phyloP scores from a whole-genome alignment of 2,329 filamentous ascomycete species.

The Chaetomium strumarium region DNA sequence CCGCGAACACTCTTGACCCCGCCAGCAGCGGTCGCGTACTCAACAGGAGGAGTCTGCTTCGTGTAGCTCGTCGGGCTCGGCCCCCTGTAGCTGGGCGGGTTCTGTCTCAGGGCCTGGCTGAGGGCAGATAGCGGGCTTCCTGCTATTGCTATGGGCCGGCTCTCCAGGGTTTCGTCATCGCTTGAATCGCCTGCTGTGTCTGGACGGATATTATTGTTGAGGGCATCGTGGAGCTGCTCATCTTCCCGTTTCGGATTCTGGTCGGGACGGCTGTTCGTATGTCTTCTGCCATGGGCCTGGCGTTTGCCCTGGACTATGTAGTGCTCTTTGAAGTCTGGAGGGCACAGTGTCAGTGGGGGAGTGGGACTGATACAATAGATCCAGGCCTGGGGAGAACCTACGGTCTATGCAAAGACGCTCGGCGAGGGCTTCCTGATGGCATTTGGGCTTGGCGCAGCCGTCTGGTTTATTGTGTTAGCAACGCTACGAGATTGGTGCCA shows the following conservation, averaged over 20 bases:
- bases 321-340: slow-evolving; percentile 21
- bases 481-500: too few species aligned
- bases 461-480: slow-evolving; percentile 5
- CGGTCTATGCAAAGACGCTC: slow-evolving; percentile 22
- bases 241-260: not conserved
- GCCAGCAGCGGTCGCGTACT: not conserved
- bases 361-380: too few species aligned
- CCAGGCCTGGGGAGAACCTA: slow-evolving; percentile 2
- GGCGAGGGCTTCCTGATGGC: slow-evolving; percentile 16
- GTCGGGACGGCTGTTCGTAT: not conserved
- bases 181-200: too few species aligned
- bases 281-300: not conserved
- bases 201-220: not conserved
- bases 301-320: slow-evolving; percentile 22
- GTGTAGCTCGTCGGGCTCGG: not conserved
- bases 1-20: not conserved
- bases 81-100: too few species aligned
- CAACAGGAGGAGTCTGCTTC: not conserved
- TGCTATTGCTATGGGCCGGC: too few species aligned
- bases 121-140: too few species aligned
- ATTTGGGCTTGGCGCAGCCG: slow-evolving; percentile 18
- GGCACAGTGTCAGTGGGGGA: not conserved
- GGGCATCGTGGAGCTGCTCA: not conserved
- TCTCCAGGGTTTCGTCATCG: too few species aligned
- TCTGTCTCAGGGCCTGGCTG: too few species aligned